Conservation (phyloP, 2,329 filamentous ascomycete species). For the Teratosphaeria zuluensis region DNA sequence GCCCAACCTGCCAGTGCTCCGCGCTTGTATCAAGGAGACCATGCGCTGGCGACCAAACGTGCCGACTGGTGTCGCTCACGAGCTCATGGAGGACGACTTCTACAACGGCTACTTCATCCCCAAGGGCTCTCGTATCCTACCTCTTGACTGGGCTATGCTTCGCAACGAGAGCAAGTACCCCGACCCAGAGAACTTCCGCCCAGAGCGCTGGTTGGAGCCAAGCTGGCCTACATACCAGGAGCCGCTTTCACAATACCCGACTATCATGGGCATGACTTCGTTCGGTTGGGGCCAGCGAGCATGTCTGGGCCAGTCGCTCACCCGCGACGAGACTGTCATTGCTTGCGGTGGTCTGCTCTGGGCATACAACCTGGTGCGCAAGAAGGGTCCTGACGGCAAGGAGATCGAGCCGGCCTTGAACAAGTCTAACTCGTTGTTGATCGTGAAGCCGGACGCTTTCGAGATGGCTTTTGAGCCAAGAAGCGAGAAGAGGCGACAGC, state of each 20-base stretch:
- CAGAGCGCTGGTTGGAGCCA: constrained; percentile 24
- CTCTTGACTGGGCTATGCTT: constrained; percentile 15
- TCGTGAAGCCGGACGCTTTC: constrained; percentile 48
- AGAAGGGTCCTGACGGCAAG: constrained; percentile 24
- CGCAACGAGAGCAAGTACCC: constrained; percentile 23
- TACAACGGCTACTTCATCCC: constrained; percentile 23
- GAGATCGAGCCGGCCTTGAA: constrained; percentile 30
- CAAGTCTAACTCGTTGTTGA: constrained; percentile 47
- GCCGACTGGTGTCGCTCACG: constrained; percentile 28
- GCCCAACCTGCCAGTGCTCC: constrained; percentile 42
- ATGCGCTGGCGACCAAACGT: constrained; percentile 50
- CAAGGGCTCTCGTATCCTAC: constrained; percentile 16
- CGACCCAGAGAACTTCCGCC: constrained; percentile 20
- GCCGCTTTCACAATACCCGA: constrained; percentile 25
- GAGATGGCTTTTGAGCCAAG: constrained; percentile 46
- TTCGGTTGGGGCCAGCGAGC: constrained; percentile 26
- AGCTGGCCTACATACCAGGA: constrained; percentile 26
- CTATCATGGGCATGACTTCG: constrained; percentile 19
- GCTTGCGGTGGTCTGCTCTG: constrained; percentile 42
- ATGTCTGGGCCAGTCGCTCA: constrained; percentile 43
- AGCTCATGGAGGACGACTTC: constrained; percentile 16
- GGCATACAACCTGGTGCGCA: constrained; percentile 40
- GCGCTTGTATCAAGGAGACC: constrained; percentile 50
- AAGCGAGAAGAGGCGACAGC: constrained; percentile 30
- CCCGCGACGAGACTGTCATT: constrained; percentile 50